Evolutionary conservation across 176 grass and related monocot genomes (phyloP).

Genomic region (Bothriochloa decipiens): DNA sequence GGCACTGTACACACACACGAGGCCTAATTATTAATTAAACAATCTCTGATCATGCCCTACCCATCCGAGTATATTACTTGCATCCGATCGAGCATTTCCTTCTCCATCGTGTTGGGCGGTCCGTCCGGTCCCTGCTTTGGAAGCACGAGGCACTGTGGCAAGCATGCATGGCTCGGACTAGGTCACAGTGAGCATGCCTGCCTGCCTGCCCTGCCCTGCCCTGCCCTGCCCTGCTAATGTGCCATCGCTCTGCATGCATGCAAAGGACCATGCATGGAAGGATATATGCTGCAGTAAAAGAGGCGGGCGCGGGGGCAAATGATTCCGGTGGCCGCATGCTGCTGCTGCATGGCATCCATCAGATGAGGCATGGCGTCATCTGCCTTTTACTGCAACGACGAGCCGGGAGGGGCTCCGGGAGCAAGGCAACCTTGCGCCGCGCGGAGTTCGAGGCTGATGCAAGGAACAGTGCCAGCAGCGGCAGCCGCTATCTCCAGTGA

Average conservation of each 20-base stretch:
- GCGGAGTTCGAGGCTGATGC: constrained; percentile 63
- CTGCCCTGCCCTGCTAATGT: not conserved
- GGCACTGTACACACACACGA: not conserved
- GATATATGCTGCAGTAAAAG: not conserved
- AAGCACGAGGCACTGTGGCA: constrained; percentile 41
- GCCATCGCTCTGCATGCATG: constrained; percentile 2
- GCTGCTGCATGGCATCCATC: not conserved
- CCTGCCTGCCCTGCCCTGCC: not conserved
- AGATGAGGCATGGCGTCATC: constrained; percentile 1
- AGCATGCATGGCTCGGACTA: constrained; percentile 54
- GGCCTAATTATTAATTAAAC: not conserved
- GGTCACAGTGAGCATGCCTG: constrained; percentile 38
- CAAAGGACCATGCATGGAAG: not conserved
- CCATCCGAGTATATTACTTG: constrained; percentile 14
- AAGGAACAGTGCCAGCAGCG: constrained; percentile 43
- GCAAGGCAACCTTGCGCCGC: constrained; percentile 14
- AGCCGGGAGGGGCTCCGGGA: not conserved
- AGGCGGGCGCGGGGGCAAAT: constrained; percentile 24
- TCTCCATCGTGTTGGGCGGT: not conserved
- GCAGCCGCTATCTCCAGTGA: constrained; percentile 24
- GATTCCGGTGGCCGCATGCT: constrained; percentile 40
- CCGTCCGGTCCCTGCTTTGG: constrained; percentile 21
- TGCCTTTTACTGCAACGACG: constrained; percentile 28
- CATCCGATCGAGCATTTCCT: constrained; percentile 38
- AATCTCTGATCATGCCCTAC: not conserved